Evolutionary conservation across 805 yeast species (phyloP), one percentile per base, ranked within the genome.

Genomic region (Ascoidea asiatica): DNA sequence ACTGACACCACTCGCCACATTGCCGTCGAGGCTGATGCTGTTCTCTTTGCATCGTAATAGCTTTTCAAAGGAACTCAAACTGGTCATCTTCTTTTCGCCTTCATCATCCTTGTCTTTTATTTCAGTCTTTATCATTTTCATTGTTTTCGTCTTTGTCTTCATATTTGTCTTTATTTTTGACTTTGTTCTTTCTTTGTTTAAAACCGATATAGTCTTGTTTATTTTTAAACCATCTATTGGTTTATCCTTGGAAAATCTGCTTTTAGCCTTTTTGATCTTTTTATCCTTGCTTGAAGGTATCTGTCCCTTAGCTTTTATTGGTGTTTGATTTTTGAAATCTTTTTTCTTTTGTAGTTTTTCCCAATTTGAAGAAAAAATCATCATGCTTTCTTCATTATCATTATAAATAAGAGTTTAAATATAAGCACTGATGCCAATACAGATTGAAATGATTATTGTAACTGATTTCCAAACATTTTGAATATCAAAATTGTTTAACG

Each of bases 291-390:
- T 37, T 6, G 17, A 7, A 37, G 17, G 19, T 20, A 37, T 37
- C 39, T 20, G 39, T 37, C 7, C 39, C 17, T 15, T 11, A 7
- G 37, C 15, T 13, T 33, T n/a, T n/a, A 33, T 33, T n/a, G 37
- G 37, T 13, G 37, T 33, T 33, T 33, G 22, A 18, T 39, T 19
- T 29, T 43, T 23, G 44, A 37, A 47, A 19, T 49, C 46, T 29
- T 50, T 44, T 8, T 50, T 40, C 37, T 44, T 52, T 47, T 53
- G 62, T 5, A 63, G 48, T 20, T 54, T 52, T 22, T 50, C 47
- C 67, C 67, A 63, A 44, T 62, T 63, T 4, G 64, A 59, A 5
- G 66, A 62, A 19, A 62, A 52, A 6, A 52, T 61, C 65, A 61
- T 61, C n/a, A 13, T 40, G n/a, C 37, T 15, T 21, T 21, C 19